Conservation (phyloP, 176 grass and related monocot genomes). For the Lolium rigidum region DNA sequence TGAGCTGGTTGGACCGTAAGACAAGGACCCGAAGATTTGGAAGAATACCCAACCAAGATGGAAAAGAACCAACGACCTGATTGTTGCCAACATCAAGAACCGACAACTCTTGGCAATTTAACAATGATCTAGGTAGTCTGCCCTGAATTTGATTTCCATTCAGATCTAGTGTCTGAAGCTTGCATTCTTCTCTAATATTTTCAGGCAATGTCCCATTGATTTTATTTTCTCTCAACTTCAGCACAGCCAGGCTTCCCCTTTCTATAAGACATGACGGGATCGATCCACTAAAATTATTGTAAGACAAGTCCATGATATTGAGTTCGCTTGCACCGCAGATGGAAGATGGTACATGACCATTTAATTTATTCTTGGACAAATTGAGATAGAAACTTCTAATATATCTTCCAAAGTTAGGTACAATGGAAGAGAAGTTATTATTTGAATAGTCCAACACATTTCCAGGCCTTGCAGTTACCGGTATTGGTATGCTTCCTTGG, state of each 20-base stretch:
- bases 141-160: slow-evolving; percentile 33
- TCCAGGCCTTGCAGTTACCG: background rate
- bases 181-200: slow-evolving; percentile 20
- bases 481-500: background rate
- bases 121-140: slow-evolving; percentile 31
- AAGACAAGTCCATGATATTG: background rate
- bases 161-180: slow-evolving; percentile 30
- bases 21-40: slow-evolving; percentile 33
- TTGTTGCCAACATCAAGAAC: slow-evolving; percentile 46
- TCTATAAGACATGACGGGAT: slow-evolving; percentile 23
- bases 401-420: background rate
- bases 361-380: slow-evolving; percentile 36
- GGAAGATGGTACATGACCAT: slow-evolving; percentile 31
- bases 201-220: background rate
- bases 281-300: slow-evolving; percentile 31
- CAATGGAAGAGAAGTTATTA: no score
- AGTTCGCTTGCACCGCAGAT: slow-evolving; percentile 2
- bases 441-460: background rate
- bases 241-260: background rate
- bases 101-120: background rate
- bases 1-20: slow-evolving; percentile 28
- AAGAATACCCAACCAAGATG: slow-evolving; percentile 34
- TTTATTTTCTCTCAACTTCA: background rate
- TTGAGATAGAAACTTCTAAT: background rate
- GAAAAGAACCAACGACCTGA: slow-evolving; percentile 18